Percentiles rank a stretch among this genome's conserved stretches.
Evolutionary conservation across 805 yeast species (phyloP).

Genomic region (Wickerhamomyces subpelliculosus): DNA sequence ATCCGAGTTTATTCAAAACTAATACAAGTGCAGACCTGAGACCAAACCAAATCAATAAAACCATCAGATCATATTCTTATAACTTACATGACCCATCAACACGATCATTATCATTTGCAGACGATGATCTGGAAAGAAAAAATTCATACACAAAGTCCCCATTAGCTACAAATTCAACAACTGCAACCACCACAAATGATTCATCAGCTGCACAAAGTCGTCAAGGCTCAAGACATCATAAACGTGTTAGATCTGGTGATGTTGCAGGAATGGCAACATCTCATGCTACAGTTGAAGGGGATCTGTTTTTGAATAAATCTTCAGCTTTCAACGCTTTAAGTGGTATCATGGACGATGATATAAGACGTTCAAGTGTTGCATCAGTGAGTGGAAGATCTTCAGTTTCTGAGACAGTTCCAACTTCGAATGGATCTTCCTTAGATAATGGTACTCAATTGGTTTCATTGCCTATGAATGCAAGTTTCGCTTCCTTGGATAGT

Average conservation of each 20-base stretch:
- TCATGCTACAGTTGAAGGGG: slow-evolving; percentile 25
- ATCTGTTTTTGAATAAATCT: slow-evolving; percentile 18
- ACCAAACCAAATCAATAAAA: no score
- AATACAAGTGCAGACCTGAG: no score
- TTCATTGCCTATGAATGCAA: slow-evolving; percentile 60
- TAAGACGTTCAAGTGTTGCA: slow-evolving; percentile 13
- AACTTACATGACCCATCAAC: not conserved
- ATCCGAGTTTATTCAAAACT: no score
- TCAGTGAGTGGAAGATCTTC: slow-evolving; percentile 2
- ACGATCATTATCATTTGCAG: not conserved
- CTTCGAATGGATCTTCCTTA: slow-evolving; percentile 25
- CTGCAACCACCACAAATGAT: not conserved
- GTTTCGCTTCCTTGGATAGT: slow-evolving; percentile 74
- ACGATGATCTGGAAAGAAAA: not conserved
- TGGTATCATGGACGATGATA: slow-evolving; percentile 18
- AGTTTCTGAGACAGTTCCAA: slow-evolving; percentile 1
- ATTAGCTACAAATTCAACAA: not conserved
- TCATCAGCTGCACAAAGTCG: not conserved
- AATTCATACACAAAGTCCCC: not conserved
- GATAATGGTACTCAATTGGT: slow-evolving; percentile 49
- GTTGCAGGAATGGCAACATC: slow-evolving; percentile 11
- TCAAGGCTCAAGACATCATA: slow-evolving; percentile 4
- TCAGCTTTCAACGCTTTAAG: slow-evolving; percentile 21
- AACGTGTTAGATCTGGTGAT: slow-evolving; percentile 20
- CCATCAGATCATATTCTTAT: not conserved